Conservation (phyloP, 2,329 filamentous ascomycete genomes). For the Neonectria neomacrospora region DNA sequence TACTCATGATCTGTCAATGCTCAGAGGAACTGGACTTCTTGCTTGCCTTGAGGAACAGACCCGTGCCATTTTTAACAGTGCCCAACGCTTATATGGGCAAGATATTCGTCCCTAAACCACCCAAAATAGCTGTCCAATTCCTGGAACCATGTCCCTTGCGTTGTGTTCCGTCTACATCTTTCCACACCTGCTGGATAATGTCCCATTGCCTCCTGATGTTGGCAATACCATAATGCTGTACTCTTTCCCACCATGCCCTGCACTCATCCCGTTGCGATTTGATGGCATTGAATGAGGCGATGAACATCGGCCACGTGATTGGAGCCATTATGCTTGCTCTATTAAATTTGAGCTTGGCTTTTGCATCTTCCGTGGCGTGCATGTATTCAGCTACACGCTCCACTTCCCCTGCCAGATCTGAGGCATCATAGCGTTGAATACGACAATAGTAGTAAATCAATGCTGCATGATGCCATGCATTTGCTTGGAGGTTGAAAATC, state of each 20-base stretch:
- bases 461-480: constrained; percentile 19
- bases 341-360: neutral
- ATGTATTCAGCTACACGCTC: constrained; percentile 3
- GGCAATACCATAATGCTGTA: constrained; percentile 19
- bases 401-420: constrained; percentile 2
- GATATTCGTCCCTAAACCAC: neutral
- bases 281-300: constrained; percentile 5
- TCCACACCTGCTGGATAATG: constrained; percentile 17
- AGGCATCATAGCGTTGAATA: constrained; percentile 4
- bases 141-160: neutral
- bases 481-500: constrained; percentile 13
- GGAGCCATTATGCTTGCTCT: constrained; percentile 11
- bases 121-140: neutral
- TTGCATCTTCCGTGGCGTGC: constrained; percentile 14
- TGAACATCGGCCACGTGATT: constrained; percentile 19
- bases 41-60: too few species aligned
- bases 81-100: neutral
- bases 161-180: neutral
- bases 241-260: constrained; percentile 24
- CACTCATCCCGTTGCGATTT: constrained; percentile 3
- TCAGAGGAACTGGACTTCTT: too few species aligned
- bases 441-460: constrained; percentile 22
- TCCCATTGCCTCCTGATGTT: constrained; percentile 24
- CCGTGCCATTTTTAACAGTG: neutral
- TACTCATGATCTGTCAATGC: too few species aligned